Evolutionary conservation across 257 asterid genomes (phyloP).

Genomic region (Penstemon eatonii): DNA sequence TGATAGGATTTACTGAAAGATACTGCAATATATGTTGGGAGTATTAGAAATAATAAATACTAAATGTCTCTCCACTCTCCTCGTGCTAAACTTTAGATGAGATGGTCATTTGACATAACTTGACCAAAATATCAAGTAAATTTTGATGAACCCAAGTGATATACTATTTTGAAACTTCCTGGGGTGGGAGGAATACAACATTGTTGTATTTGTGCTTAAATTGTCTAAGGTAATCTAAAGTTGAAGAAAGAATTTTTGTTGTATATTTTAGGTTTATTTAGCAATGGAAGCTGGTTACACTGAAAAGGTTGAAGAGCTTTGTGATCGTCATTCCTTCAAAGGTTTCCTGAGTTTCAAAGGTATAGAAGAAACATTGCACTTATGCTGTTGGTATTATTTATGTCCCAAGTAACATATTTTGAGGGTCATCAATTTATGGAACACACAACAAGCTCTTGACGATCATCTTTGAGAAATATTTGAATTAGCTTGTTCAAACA

Average conservation of each 20-base stretch:
- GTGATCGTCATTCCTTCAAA: constrained; percentile 69
- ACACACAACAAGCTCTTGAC: neutral
- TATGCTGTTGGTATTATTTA: constrained; percentile 18
- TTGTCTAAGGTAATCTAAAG: neutral
- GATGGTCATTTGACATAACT: neutral
- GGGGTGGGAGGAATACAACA: constrained; percentile 5
- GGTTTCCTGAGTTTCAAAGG: constrained; percentile 71
- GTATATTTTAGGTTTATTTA: constrained; percentile 68
- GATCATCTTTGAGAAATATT: constrained; percentile 5
- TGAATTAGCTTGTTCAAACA: constrained; percentile 12
- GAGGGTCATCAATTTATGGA: neutral
- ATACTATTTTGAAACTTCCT: neutral
- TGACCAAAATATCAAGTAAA: constrained; percentile 7
- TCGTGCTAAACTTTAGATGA: no score
- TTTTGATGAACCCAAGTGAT: constrained; percentile 4
- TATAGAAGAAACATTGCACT: constrained; percentile 33
- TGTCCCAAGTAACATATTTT: constrained; percentile 13
- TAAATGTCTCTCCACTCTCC: no score
- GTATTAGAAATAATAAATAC: no score
- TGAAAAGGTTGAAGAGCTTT: constrained; percentile 94
- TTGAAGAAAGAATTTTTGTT: constrained; percentile 12
- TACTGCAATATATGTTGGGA: no score
- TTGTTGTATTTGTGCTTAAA: constrained; percentile 5
- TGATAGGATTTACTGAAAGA: no score
- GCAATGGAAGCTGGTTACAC: constrained; percentile 97